A percentile compares a stretch with the other conserved stretches of the same genome.
Conservation (phyloP, 2,329 filamentous ascomycete species). For the Amesomyces nigricolor region DNA sequence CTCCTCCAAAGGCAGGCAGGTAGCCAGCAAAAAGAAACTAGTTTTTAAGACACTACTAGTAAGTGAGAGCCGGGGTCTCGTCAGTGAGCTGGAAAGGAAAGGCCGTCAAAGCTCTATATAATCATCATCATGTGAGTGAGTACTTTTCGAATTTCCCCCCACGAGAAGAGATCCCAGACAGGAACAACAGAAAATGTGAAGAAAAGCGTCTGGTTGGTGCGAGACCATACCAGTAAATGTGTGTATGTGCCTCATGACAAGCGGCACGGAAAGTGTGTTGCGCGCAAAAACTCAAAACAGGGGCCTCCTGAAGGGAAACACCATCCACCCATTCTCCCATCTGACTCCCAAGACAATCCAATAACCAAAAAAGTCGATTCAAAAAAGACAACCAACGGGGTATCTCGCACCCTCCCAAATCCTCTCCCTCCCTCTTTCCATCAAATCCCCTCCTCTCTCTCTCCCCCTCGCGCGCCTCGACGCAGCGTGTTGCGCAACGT, state of each 20-base stretch:
- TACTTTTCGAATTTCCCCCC: not conserved
- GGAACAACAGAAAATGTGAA: not conserved
- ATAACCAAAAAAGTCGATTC: not conserved
- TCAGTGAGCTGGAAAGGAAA: not conserved
- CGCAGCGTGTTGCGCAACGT: too few species aligned
- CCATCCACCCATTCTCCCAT: not conserved
- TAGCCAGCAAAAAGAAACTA: not conserved
- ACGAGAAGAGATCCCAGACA: constrained; percentile 1
- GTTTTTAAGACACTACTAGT: constrained; percentile 9
- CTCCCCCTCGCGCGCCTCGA: too few species aligned
- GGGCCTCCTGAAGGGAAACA: too few species aligned
- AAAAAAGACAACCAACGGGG: constrained; percentile 3
- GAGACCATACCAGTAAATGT: not conserved
- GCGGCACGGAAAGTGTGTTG: not conserved
- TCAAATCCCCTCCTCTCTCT: not conserved
- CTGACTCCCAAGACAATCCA: not conserved
- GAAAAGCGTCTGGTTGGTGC: not conserved
- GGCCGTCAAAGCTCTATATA: not conserved
- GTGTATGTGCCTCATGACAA: not conserved
- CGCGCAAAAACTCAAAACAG: too few species aligned
- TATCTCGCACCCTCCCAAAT: constrained; percentile 3
- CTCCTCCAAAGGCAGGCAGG: not conserved
- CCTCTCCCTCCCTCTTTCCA: not conserved
- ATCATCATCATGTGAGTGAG: constrained; percentile 10
- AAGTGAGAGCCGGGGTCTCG: not conserved